These are phyloP conservation scores for Pleurotus salmoneostramineus DNA, from an alignment of 768 basidiomycete species.

Conservation along the genomic window DNA sequence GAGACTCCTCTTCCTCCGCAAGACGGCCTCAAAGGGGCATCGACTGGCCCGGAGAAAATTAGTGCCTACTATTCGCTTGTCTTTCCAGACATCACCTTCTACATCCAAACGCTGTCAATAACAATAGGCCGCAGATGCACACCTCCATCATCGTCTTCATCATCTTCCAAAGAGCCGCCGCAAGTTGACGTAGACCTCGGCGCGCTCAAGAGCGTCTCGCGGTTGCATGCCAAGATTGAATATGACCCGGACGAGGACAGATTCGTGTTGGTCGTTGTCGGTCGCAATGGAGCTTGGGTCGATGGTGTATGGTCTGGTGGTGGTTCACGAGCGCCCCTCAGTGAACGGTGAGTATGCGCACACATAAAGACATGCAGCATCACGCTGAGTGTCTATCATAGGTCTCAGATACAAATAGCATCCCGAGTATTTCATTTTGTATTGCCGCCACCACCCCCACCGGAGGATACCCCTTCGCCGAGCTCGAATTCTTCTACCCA, in stretches of 20 bases:
- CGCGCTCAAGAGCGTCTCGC: constrained; percentile 94
- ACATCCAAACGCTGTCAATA: constrained; percentile 91
- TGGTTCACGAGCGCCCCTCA: constrained; percentile 80
- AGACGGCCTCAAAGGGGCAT: constrained; percentile 13
- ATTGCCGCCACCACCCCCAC: constrained; percentile 81
- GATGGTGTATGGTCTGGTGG: constrained; percentile 94
- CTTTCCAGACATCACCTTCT: constrained; percentile 94
- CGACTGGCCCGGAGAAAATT: constrained; percentile 64
- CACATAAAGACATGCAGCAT: constrained; percentile 11
- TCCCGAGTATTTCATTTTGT: constrained; percentile 97
- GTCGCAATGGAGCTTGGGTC: constrained; percentile 98
- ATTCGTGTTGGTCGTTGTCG: constrained; percentile 86
- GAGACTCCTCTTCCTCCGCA: background rate
- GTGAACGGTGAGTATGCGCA: constrained; percentile 59
- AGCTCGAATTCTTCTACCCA: constrained; percentile 71
- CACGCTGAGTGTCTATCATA: constrained; percentile 23
- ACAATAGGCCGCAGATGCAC: constrained; percentile 90
- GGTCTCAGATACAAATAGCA: constrained; percentile 95
- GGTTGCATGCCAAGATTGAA: constrained; percentile 92
- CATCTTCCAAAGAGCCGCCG: constrained; percentile 52
- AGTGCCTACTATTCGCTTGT: constrained; percentile 92
- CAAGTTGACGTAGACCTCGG: constrained; percentile 91
- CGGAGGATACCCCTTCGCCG: constrained; percentile 78
- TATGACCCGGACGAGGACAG: constrained; percentile 88
- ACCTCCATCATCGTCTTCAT: constrained; percentile 45